A percentile compares a stretch with the other conserved stretches of the same genome.
phyloP scores from a whole-genome alignment of 23 red algal genomes.

The Chondrus crispus region DNA sequence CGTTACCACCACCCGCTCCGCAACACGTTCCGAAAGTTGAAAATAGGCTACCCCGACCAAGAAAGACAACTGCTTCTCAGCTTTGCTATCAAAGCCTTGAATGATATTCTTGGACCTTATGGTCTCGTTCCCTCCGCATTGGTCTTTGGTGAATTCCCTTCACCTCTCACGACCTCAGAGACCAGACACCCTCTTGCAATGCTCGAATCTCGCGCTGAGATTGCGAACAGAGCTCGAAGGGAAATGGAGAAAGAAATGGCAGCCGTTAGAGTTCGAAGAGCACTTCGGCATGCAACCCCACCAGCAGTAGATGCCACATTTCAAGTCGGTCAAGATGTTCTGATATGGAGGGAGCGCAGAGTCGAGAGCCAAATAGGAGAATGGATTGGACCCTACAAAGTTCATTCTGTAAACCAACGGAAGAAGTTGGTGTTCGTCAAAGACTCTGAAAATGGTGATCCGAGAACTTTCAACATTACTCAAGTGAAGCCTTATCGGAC shows the following conservation, averaged over 20 bases:
- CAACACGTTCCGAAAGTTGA: slow-evolving; percentile 20
- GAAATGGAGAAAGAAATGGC: slow-evolving; percentile 6
- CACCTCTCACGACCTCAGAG: not conserved
- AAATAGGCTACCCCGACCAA: not conserved
- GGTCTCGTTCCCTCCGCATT: not conserved
- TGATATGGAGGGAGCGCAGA: not conserved
- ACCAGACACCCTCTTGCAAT: not conserved
- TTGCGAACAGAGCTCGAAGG: not conserved
- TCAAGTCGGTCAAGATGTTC: not conserved
- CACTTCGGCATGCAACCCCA: not conserved
- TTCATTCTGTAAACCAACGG: not conserved
- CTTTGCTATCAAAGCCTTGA: not conserved
- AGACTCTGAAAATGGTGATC: not conserved
- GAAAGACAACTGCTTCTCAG: not conserved
- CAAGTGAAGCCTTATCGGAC: not conserved
- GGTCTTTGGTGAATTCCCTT: not conserved
- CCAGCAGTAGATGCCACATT: not conserved
- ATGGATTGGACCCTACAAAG: not conserved
- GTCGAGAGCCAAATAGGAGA: not conserved
- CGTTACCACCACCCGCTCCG: not conserved
- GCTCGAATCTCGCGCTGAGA: not conserved
- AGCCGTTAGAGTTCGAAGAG: not conserved
- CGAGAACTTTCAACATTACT: not conserved
- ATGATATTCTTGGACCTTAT: not conserved
- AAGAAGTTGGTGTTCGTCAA: not conserved